Evolutionary conservation across 148 eudicot genomes (phyloP), one percentile per base, ranked within the genome.

Genomic region (Camellia granthamiana): DNA sequence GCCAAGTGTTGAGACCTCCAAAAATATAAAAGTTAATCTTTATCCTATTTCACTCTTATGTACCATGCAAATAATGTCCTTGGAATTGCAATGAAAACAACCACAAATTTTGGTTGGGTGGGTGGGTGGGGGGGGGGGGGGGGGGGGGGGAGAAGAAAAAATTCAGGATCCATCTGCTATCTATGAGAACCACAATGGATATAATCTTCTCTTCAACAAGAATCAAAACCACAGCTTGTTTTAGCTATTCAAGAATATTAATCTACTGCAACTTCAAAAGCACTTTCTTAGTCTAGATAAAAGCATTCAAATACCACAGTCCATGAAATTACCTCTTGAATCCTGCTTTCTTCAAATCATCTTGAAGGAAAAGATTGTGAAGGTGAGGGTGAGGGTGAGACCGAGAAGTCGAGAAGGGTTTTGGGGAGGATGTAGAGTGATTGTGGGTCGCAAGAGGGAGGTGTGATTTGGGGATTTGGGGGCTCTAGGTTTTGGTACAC

Each of bases 311-410:
- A 56, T 6, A 12, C 38, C 10, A 78, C 0, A 59, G 49, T 54
- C 3, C 23, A 30, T 11, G 18, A 42, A 83, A 80, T 81, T 87
- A 96, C 99, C 99, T 96, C 99, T 84, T 92, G 83, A 81, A 96
- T 96, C 81, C 84, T 91, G 69, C 86, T 85, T 77, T 92, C 84
- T 91, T 89, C 79, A 87, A 84, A 84, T 85, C 90, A 85, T 94
- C 98, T 30, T 30, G 38, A 30, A 30, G 38, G 38, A 30, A 1
- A 30, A 30, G 38, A 30, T 30, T 30, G 38, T 30, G 38, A 30
- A 30, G 38, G 38, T 30, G 1, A 30, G 38, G 38, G 38, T 0
- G 38, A 30, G 38, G 38, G 38, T 0, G 1, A 30, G 38, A 1
- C 38, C 1, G 38, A 30, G 38, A 30, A 30, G 38, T 30, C 38